Evolutionary conservation across 2,329 filamentous ascomycete species (phyloP).

Genomic region (Trichoderma harzianum): DNA sequence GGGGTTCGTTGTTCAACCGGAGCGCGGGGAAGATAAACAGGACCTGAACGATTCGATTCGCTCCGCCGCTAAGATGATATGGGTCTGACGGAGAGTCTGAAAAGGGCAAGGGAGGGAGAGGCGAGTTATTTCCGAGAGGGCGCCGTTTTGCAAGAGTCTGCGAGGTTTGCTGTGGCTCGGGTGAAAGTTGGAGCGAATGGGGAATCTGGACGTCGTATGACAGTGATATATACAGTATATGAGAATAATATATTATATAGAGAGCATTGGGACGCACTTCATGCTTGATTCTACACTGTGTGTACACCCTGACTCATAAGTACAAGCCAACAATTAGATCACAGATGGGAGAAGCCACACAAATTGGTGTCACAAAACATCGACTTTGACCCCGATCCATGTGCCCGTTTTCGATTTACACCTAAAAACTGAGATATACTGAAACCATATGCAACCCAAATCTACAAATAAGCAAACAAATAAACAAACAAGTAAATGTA

Average conservation of each 20-base stretch:
- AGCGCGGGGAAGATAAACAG: constrained; percentile 9
- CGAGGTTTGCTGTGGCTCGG: not conserved
- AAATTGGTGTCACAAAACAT: not conserved
- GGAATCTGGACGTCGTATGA: not conserved
- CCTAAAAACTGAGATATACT: not conserved
- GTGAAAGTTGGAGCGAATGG: not conserved
- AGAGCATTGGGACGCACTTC: not conserved
- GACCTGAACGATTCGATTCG: not conserved
- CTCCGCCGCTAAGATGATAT: not conserved
- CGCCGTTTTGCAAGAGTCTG: not conserved
- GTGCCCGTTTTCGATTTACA: not conserved
- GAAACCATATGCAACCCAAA: not conserved
- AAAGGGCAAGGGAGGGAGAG: not conserved
- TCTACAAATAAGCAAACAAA: not conserved
- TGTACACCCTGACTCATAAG: not conserved
- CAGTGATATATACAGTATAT: not conserved
- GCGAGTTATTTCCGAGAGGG: constrained; percentile 14
- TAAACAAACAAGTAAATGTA: not conserved
- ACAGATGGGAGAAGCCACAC: not conserved
- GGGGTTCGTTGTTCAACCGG: not conserved
- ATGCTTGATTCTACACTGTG: not conserved
- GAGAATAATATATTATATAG: not conserved
- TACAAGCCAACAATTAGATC: not conserved
- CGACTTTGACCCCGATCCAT: not conserved
- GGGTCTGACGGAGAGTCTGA: not conserved